Evolutionary conservation across 306 rosid species (phyloP), one percentile per base, ranked within the genome.

Genomic region (Cicer cuneatum): DNA sequence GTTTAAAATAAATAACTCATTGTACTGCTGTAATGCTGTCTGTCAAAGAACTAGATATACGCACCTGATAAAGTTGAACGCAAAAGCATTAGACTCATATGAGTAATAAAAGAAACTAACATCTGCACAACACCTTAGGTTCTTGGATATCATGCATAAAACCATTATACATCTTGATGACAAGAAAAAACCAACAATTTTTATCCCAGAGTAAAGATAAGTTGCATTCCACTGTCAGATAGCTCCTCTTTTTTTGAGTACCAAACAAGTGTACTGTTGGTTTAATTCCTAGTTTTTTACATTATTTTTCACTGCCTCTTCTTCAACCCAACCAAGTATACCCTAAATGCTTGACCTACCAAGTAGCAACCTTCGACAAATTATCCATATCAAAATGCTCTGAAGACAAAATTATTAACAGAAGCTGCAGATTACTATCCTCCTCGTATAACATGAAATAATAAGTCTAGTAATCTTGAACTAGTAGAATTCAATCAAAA

Each of bases 31-130:
- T 29, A 24, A 16, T 10, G 40, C 38, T n/a, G 47, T 10, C 57
- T 39, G 56, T 7, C 38, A 52, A 61, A 47, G 68, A 68, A 19
- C 29, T 46, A 41, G 72, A 70, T 58, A 18, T 35, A 57, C 56
- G 45, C 79, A 19, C 43, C 41, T 49, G 13, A 74, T 49, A n/a
- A 63, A 13, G 60, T 42, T 53, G 57, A 66, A 54, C 37, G 7
- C 15, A 53, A 76, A 40, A 43, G 66, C 66, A 76, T 54, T 67
- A 67, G 52, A 35, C 33, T 67, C 60, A 58, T 64, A 52, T 72
- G 39, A 15, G 68, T 15, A 29, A 29, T 64, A 41, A 35, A 57
- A 64, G 59, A 60, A 38, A 19, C 54, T 39, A 41, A 21, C 79
- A 47, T 33, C 7, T 7, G 66, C 37, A 42, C 12, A n/a, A 62